Base-by-base conservation (phyloP, 352 stramenopile species). In the Pythium brachiatum region DNA sequence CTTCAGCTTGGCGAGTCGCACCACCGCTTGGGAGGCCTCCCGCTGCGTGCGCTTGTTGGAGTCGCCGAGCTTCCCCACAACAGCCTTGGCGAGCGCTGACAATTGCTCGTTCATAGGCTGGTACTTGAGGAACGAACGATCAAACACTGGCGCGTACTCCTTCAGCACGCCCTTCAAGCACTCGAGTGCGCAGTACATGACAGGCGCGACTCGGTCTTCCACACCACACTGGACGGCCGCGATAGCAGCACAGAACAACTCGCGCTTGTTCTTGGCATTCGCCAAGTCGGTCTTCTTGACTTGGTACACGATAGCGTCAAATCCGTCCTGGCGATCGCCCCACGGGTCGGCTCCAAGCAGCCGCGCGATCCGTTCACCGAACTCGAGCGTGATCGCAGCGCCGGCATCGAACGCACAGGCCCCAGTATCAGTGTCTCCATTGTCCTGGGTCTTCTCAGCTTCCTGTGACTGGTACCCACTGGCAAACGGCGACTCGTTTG, bases 121-220 rank as follows among this genome's bases (percentile, higher is more conserved):
- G 20, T 74, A 75, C 54, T 75, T 71, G 32, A 66, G 55, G 38
- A 83, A 85, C 21, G 57, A 65, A 1, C 70, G 70, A 18, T 89
- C 78, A 8, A 88, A 25, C 3, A 81, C 72, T 2, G 76, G 75
- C 7, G 76, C 53, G 58, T 89, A 91, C 55, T 81, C 78, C 29
- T 88, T 88, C 7, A 92, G 66, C n/a, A 92, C 63, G 16, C 72
- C 55, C 36, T 73, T 71, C 15, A 94, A 68, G 43, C 81, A 91
- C 31, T 94, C 81, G n/a, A 94, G 71, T 15, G 83, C 74, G 43
- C 85, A 94, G 70, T 87, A 94, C 81, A 94, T 89, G 52, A 94
- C 85, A 7, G 85, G 83, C 2, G 79, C 79, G 0, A 94, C 83
- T 21, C 80, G 81, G 61, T 92, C 85, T 9, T 91, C 83, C 1